A percentile compares a stretch with the other conserved stretches of the same genome.
phyloP scores from a whole-genome alignment of 305 asterid species.

The Solanum hybrid region DNA sequence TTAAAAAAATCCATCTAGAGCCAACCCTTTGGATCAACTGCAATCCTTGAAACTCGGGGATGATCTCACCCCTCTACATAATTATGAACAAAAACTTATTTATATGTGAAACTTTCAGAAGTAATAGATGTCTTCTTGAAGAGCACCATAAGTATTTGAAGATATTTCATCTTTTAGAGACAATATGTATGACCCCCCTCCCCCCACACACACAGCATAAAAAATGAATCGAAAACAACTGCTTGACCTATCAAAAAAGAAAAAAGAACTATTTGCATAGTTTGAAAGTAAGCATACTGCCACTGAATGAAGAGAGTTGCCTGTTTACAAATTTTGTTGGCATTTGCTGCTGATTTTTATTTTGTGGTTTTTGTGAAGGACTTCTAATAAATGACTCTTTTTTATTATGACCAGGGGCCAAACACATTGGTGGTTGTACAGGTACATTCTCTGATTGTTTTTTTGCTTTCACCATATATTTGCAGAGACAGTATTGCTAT shows the following conservation, averaged over 20 bases:
- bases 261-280: neutral
- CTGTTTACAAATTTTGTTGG: neutral
- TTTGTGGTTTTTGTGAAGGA: neutral
- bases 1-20: neutral
- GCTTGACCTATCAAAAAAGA: neutral
- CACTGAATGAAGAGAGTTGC: neutral
- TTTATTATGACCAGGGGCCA: conserved; percentile 41
- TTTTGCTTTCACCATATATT: neutral
- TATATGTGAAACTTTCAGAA: neutral
- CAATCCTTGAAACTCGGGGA: neutral
- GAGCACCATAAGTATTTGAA: neutral
- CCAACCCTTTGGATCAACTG: neutral
- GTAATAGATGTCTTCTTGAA: neutral
- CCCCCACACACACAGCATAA: neutral
- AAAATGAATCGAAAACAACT: neutral
- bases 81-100: neutral
- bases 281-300: neutral
- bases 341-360: neutral
- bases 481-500: neutral
- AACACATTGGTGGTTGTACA: conserved; percentile 70
- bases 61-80: neutral
- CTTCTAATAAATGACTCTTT: conserved; percentile 9
- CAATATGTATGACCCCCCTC: neutral
- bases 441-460: conserved; percentile 24
- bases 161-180: neutral